phyloP scores from a whole-genome alignment of 257 asterid genomes.

The Solanum habrochaites region DNA sequence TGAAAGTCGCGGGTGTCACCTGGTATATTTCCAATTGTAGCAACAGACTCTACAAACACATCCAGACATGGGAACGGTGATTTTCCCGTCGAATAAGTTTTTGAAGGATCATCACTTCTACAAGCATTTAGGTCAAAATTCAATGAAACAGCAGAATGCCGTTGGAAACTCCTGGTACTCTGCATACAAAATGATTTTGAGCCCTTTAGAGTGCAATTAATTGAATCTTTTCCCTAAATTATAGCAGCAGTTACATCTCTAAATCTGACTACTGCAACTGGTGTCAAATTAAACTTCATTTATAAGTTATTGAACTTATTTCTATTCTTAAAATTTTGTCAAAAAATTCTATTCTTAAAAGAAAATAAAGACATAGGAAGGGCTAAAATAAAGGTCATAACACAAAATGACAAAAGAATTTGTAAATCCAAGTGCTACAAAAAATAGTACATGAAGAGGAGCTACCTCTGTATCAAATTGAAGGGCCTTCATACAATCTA shows the following conservation, averaged over 20 bases:
- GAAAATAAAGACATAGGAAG: not conserved
- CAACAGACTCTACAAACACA: conserved; percentile 48
- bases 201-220: conserved; percentile 8
- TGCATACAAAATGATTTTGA: conserved; percentile 6
- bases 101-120: conserved; percentile 54
- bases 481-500: conserved; percentile 68
- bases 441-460: not conserved
- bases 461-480: conserved; percentile 82
- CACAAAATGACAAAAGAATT: not conserved
- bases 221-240: not conserved
- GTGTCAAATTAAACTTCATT: not conserved
- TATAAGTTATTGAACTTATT: not conserved
- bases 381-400: not conserved
- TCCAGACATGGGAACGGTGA: conserved; percentile 86
- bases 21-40: conserved; percentile 67
- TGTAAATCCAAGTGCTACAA: not conserved
- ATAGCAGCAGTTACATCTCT: not conserved
- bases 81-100: conserved; percentile 63
- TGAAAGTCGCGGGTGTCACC: conserved; percentile 25
- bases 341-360: not conserved
- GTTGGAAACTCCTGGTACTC: conserved; percentile 25
- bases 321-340: not conserved
- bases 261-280: not conserved
- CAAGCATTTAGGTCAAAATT: conserved; percentile 34
- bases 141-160: conserved; percentile 15